phyloP scores from a whole-genome alignment of 129 eudicot species.

The Scalesia atractyloides region DNA sequence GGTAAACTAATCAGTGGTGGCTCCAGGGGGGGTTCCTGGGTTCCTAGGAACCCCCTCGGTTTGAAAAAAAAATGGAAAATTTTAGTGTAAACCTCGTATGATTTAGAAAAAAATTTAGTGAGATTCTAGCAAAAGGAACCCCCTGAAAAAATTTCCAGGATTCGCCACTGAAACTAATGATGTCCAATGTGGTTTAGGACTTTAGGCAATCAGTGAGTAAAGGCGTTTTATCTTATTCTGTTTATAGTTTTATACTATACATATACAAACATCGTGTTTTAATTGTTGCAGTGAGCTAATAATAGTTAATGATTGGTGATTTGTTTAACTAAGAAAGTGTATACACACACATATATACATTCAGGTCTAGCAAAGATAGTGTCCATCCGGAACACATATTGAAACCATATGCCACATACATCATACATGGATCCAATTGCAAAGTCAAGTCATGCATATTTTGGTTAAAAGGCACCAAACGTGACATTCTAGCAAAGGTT shows the following conservation, averaged over 20 bases:
- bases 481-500: background rate
- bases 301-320: background rate
- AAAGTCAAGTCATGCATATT: background rate
- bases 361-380: background rate
- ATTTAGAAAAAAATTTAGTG: no score
- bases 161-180: no score
- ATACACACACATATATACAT: background rate
- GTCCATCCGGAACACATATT: background rate
- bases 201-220: constrained; percentile 7
- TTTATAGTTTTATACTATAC: background rate
- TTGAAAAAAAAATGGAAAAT: no score
- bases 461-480: background rate
- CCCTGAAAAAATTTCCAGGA: no score
- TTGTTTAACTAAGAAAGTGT: background rate
- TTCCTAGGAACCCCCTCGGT: no score
- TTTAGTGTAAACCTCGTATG: no score
- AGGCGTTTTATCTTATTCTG: background rate
- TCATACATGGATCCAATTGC: constrained; percentile 3
- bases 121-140: no score
- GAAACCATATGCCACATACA: background rate
- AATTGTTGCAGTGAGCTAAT: background rate
- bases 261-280: constrained; percentile 12
- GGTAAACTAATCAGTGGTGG: no score
- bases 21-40: no score
- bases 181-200: background rate